These are phyloP conservation scores for Narthecium ossifragum DNA, from an alignment of 106 monocot genomes.

Conservation along the genomic window DNA sequence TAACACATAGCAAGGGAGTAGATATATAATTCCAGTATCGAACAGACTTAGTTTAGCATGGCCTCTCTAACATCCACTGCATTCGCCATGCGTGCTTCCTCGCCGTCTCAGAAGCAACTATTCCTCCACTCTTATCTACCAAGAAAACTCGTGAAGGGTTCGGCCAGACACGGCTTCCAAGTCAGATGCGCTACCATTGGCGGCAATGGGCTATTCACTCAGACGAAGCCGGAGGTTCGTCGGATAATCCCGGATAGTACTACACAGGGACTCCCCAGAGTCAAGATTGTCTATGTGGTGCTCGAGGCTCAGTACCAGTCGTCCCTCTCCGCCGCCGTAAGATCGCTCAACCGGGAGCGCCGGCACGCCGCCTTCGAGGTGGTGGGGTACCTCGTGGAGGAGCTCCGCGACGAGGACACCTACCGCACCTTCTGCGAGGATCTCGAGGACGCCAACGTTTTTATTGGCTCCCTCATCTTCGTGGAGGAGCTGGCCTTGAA, in stretches of 20 bases:
- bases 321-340: slow-evolving; percentile 61
- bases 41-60: slow-evolving; percentile 15
- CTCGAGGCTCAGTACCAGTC: slow-evolving; percentile 89
- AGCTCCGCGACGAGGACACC: slow-evolving; percentile 65
- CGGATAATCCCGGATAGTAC: slow-evolving; percentile 43
- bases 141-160: not conserved
- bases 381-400: slow-evolving; percentile 86
- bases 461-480: slow-evolving; percentile 87
- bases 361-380: slow-evolving; percentile 59
- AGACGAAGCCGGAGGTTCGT: slow-evolving; percentile 68
- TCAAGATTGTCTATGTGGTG: slow-evolving; percentile 80
- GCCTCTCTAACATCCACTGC: slow-evolving; percentile 57
- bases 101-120: slow-evolving; percentile 24
- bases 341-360: slow-evolving; percentile 42
- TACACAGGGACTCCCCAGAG: slow-evolving; percentile 33
- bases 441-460: slow-evolving; percentile 68
- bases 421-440: slow-evolving; percentile 59
- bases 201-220: slow-evolving; percentile 77
- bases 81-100: slow-evolving; percentile 29
- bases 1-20: no score
- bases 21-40: not conserved
- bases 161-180: not conserved
- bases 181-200: slow-evolving; percentile 36
- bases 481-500: slow-evolving; percentile 82
- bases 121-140: slow-evolving; percentile 56